Evolutionary conservation across 768 basidiomycete genomes (phyloP).

Genomic region (Calocera viscosa): DNA sequence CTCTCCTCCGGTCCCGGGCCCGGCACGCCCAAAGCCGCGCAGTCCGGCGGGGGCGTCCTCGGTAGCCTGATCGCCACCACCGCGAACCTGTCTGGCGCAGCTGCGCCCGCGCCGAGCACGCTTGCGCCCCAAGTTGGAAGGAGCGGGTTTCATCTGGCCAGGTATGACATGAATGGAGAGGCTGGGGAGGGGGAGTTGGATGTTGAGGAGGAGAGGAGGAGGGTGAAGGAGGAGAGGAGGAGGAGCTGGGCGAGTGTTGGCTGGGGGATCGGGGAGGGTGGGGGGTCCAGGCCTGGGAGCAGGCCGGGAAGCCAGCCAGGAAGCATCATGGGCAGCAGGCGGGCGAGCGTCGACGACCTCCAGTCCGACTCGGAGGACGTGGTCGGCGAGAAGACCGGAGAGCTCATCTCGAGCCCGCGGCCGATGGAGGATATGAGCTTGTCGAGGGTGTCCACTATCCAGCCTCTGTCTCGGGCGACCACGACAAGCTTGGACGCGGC

Average conservation of each 20-base stretch:
- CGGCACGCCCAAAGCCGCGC: conserved; percentile 30
- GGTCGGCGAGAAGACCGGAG: neutral
- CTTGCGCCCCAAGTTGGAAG: conserved; percentile 47
- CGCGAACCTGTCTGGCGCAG: conserved; percentile 48
- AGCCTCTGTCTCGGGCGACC: neutral
- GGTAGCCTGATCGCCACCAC: conserved; percentile 62
- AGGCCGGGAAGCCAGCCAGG: neutral
- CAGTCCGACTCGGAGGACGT: neutral
- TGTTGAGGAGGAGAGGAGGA: conserved; percentile 15
- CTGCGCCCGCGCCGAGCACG: conserved; percentile 39
- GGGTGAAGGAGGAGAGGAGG: conserved; percentile 17
- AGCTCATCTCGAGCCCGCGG: neutral
- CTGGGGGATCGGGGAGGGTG: conserved; percentile 1
- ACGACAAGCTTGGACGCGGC: neutral
- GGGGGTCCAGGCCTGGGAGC: neutral
- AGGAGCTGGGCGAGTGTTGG: conserved; percentile 11
- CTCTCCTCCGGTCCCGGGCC: conserved; percentile 20
- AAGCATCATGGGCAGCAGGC: neutral
- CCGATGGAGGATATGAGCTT: neutral
- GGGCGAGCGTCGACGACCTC: neutral
- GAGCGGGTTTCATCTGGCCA: conserved; percentile 53
- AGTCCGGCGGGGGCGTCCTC: conserved; percentile 49
- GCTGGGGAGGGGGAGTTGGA: conserved; percentile 18
- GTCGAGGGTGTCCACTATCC: neutral
- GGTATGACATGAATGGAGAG: conserved; percentile 30